Base-by-base conservation (phyloP, 2,329 filamentous ascomycete species). In the Nemania sp. region DNA sequence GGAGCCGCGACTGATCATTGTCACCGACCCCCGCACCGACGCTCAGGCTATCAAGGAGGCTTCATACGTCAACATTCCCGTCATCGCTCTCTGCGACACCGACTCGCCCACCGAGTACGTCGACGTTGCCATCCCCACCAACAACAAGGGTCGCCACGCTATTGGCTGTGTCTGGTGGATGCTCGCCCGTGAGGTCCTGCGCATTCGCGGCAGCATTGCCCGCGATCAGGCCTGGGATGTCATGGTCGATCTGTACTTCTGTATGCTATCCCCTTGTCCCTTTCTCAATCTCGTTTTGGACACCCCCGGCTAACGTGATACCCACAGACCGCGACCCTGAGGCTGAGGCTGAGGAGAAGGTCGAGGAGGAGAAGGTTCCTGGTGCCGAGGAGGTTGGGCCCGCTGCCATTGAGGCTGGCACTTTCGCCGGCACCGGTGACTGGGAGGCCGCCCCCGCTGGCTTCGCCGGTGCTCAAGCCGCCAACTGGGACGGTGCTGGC, bases 31-130 rank as follows among this genome's bases (percentile, higher is more conserved):
- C 72, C 93, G 95, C 80, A 99, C 95, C 83, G 94, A 99, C 73
- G 91, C 94, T 76, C 94, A 99, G 87, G 94, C 94, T 74, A 99
- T 99, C 88, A 97, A 97, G 89, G 94, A 99, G 85, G 94, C 95
- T 76, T 94, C 89, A 75, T 99, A 99, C 81, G 94, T 99, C 83
- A 99, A 99, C 88, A 97, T 99, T 77, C 94, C 94, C 75, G 94
- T 99, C 80, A 97, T 99, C 73, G 94, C 91, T 72, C 92, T 99
- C 70, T 94, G 90, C 83, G 94, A 99, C 81, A 97, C 93, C 74
- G 94, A 99, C 84, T 97, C 94, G 60, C 94, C 94, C 73, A 97
- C 94, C 78, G 93, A 99, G 82, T 99, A 93, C 83, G 94, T 99
- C 76, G 94, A 99, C 75, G 91, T 97, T 78, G 94, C 94, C 79